Evolutionary conservation across 176 grass and related monocot species (phyloP).

Genomic region (Juncus inflexus): DNA sequence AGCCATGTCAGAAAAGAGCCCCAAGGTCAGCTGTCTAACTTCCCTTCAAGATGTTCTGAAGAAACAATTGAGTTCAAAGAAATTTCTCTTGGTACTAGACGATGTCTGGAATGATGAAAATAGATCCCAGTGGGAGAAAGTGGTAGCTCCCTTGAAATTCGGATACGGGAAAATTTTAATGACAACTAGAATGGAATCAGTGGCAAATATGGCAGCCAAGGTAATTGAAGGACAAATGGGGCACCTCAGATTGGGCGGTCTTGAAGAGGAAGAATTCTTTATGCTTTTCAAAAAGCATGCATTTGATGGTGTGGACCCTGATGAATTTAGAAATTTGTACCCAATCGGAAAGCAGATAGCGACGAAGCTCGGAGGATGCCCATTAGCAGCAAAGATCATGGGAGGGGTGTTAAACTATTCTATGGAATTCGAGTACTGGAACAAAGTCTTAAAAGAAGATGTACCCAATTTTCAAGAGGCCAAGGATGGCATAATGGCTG

Average conservation of each 20-base stretch:
- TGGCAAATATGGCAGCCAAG: constrained; percentile 13
- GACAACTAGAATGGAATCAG: constrained; percentile 34
- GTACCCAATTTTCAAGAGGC: constrained; percentile 21
- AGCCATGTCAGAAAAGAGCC: not conserved
- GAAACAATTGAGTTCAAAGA: not conserved
- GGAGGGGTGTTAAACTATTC: constrained; percentile 30
- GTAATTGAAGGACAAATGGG: constrained; percentile 12
- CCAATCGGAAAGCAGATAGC: constrained; percentile 28
- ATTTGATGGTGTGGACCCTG: constrained; percentile 20
- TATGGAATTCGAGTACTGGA: constrained; percentile 20
- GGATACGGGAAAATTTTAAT: constrained; percentile 27
- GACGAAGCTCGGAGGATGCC: constrained; percentile 33
- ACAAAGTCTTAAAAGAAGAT: constrained; percentile 23
- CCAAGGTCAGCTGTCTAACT: not conserved
- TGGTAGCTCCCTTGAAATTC: constrained; percentile 37
- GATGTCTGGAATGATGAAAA: constrained; percentile 39
- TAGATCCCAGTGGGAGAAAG: constrained; percentile 24
- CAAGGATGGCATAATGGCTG: constrained; percentile 23
- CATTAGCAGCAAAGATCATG: constrained; percentile 45
- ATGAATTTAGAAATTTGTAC: constrained; percentile 16
- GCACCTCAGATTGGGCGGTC: constrained; percentile 18
- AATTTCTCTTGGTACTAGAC: constrained; percentile 41
- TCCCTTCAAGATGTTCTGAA: constrained; percentile 24
- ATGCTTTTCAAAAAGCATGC: constrained; percentile 29
- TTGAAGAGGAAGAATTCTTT: constrained; percentile 30